phyloP scores from a whole-genome alignment of 108 stramenopile species.

The Mediolabrus comicus region DNA sequence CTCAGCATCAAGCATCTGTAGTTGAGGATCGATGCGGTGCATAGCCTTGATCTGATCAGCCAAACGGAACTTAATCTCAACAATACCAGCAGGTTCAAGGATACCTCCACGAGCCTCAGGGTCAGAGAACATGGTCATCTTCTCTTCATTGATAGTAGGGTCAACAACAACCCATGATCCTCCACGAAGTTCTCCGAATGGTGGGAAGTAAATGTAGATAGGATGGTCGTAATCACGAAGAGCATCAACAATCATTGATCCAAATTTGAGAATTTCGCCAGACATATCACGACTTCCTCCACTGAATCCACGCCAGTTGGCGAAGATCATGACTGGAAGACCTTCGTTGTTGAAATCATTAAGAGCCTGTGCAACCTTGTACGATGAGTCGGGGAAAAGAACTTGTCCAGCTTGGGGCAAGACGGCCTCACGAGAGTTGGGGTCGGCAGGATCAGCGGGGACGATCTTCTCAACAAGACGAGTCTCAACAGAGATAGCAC shows the following conservation, averaged over 20 bases:
- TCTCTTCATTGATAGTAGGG: constrained; percentile 96
- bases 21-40: constrained; percentile 86
- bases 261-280: constrained; percentile 97
- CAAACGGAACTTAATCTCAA: constrained; percentile 96
- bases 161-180: constrained; percentile 99
- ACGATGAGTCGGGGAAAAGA: constrained; percentile 97
- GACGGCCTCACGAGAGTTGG: constrained; percentile 94
- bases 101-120: constrained; percentile 97
- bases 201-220: constrained; percentile 97
- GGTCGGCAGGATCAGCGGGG: constrained; percentile 97
- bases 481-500: constrained; percentile 97
- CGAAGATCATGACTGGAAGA: constrained; percentile 97
- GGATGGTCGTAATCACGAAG: constrained; percentile 95
- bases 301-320: constrained; percentile 98
- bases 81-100: constrained; percentile 97
- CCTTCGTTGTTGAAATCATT: constrained; percentile 96
- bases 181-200: constrained; percentile 96
- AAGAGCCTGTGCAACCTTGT: constrained; percentile 98
- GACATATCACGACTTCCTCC: constrained; percentile 99
- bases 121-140: constrained; percentile 99
- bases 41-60: constrained; percentile 84
- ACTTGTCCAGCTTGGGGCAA: constrained; percentile 96
- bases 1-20: constrained; percentile 87
- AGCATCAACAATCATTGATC: constrained; percentile 98
- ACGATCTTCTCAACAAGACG: constrained; percentile 92